These are phyloP conservation scores for Biscogniauxia marginata DNA, from an alignment of 2,329 filamentous ascomycete species.

Conservation along the genomic window DNA sequence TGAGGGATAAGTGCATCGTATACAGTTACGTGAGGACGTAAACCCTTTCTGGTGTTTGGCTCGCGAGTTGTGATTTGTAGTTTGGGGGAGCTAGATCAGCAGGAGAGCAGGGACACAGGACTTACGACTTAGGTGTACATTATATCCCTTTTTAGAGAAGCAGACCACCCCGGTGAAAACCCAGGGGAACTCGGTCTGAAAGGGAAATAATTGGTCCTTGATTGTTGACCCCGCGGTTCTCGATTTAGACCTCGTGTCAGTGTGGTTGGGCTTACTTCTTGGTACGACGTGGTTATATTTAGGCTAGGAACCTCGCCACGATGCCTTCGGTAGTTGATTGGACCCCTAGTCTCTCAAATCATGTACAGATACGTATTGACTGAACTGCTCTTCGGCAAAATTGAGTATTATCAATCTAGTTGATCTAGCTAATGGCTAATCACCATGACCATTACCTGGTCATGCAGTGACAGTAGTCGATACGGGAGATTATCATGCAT, in stretches of 20 bases:
- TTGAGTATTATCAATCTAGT: background rate
- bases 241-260: background rate
- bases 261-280: background rate
- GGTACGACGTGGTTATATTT: background rate
- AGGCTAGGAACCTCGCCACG: too few relatives aligned
- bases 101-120: too few relatives aligned
- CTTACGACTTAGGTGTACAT: too few relatives aligned
- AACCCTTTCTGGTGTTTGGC: too few relatives aligned
- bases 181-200: too few relatives aligned
- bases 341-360: background rate
- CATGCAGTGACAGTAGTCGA: too few relatives aligned
- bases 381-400: background rate
- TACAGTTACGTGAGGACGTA: too few relatives aligned
- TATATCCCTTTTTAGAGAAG: too few relatives aligned
- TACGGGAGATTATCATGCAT: background rate
- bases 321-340: background rate
- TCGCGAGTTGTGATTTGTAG: too few relatives aligned
- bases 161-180: too few relatives aligned
- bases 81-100: too few relatives aligned
- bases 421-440: background rate
- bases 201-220: background rate
- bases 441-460: background rate
- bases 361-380: background rate
- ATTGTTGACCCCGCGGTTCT: background rate
- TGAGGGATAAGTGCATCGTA: constrained; percentile 1